Conservation (phyloP, 106 monocot genomes). For the Apostasia ramifera region DNA sequence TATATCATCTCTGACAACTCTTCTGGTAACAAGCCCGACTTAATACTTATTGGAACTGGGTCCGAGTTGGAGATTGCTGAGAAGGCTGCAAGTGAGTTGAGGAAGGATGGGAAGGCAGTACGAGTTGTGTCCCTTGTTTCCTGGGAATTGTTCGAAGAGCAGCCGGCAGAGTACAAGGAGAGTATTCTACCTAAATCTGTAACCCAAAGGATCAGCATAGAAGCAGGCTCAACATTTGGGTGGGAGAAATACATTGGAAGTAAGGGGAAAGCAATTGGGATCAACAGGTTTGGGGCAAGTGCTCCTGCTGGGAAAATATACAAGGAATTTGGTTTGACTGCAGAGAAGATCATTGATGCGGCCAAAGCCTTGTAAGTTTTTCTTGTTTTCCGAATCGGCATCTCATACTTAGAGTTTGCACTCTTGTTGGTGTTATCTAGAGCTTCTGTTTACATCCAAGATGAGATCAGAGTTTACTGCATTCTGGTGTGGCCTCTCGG, state of each 20-base stretch:
- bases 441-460: too few relatives aligned
- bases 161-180: conserved; percentile 63
- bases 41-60: conserved; percentile 59
- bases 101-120: conserved; percentile 60
- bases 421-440: neutral
- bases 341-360: conserved; percentile 44
- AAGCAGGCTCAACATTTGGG: conserved; percentile 60
- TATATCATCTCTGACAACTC: conserved; percentile 70
- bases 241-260: conserved; percentile 59
- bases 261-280: conserved; percentile 69
- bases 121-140: conserved; percentile 61
- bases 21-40: conserved; percentile 47
- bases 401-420: neutral
- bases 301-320: conserved; percentile 74
- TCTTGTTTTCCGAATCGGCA: neutral
- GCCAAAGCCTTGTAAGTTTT: conserved; percentile 39
- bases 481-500: too few relatives aligned
- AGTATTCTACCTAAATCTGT: conserved; percentile 51
- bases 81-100: conserved; percentile 66
- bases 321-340: conserved; percentile 62
- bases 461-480: too few relatives aligned
- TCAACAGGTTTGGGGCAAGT: conserved; percentile 71
- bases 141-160: conserved; percentile 79
- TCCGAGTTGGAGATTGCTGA: conserved; percentile 73
- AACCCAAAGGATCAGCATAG: conserved; percentile 57